Evolutionary conservation across 2,329 filamentous ascomycete genomes (phyloP), one percentile per base, ranked within the genome.

Genomic region (Colletotrichum somersetense): DNA sequence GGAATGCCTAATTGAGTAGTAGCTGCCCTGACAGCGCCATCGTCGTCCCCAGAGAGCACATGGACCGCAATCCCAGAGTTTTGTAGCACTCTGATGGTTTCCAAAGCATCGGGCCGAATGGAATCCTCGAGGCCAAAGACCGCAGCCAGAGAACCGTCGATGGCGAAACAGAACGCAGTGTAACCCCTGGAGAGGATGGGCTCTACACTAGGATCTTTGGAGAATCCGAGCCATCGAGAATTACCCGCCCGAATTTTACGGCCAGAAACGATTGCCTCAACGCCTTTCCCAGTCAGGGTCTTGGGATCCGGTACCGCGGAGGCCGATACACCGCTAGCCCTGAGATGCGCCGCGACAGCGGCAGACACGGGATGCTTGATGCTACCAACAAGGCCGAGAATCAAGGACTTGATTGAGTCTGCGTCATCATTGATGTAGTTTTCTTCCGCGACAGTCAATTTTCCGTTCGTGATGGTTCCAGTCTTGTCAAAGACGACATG

Each of bases 401-500:
- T 56, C 48, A 74, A 33, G 11, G 66, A 23, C 42, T 53, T 52
- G 7, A 11, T 74, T 16, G 23, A 30, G 14, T 14, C 46, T 52
- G 11, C 74, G 26, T 67, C 66, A 11, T 42, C 46, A 4, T 62
- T 38, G 44, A 75, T 10, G 81, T 80, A 76, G 71, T 81, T 48
- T 76, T 86, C 78, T 64, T 78, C 35, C 71, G 78, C 78, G 66
- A 89, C 79, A 56, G 81, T 79, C 42, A 92, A 75, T 2, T 85
- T 84, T 0, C 90, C 91, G 35, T 84, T 78, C 0, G 93, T 95
- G 11, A 96, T 79, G 0, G 93, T 96, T 0, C 93, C 93, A 0
- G 93, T 96, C 80, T 96, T 96, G 83, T 96, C 93, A 75, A 96
- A 92, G 0, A 96, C 86, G 2, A 95, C 87, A 75, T 95, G 89